Conservation (phyloP, 495 filamentous ascomycete species). For the Xylaria bambusicola region DNA sequence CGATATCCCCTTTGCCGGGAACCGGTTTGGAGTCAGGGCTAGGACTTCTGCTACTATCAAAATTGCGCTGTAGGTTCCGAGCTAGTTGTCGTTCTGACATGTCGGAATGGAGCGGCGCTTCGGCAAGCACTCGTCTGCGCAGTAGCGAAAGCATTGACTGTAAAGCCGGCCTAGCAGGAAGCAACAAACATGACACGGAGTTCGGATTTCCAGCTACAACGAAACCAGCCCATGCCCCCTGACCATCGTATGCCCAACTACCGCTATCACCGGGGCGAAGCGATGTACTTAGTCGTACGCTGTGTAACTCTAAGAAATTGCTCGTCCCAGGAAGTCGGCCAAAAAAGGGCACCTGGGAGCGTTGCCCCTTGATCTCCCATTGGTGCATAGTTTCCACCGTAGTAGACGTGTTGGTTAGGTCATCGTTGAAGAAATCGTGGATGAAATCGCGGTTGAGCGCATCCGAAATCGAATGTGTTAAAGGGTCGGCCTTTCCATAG, state of each 20-base stretch:
- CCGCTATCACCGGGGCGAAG: constrained; percentile 1
- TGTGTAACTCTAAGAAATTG: constrained; percentile 5
- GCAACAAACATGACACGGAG: neutral
- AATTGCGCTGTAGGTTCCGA: no score
- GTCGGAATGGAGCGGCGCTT: no score
- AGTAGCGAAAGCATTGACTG: neutral
- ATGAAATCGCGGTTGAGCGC: neutral
- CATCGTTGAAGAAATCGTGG: neutral
- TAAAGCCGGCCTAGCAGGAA: neutral
- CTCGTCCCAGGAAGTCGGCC: constrained; percentile 6
- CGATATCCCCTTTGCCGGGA: no score
- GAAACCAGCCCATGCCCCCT: neutral
- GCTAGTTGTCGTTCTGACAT: no score
- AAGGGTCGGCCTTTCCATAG: no score
- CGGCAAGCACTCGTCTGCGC: neutral
- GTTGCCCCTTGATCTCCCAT: neutral
- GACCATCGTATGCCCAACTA: constrained; percentile 6
- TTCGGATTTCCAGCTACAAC: constrained; percentile 9
- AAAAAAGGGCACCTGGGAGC: constrained; percentile 3
- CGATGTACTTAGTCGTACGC: neutral
- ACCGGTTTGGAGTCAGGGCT: no score
- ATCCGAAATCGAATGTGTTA: neutral
- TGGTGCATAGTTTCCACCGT: neutral
- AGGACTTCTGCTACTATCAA: no score
- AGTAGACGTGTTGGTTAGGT: neutral